These are phyloP conservation scores for Corynascus novoguineensis DNA, from an alignment of 495 filamentous ascomycete genomes.

Conservation along the genomic window DNA sequence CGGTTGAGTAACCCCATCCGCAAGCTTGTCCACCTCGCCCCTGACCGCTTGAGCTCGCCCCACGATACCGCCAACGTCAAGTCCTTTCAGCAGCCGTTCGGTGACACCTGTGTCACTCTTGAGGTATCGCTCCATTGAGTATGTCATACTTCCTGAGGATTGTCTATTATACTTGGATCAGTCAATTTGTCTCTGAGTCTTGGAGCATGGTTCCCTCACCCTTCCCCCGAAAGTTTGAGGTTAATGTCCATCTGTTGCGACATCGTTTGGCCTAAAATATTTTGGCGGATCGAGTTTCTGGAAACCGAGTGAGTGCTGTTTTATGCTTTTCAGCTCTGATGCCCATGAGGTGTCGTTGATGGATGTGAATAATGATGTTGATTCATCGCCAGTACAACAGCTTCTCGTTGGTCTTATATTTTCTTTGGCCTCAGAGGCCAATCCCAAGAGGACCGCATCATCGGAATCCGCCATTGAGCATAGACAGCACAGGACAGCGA, in stretches of 20 bases:
- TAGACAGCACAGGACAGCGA: neutral
- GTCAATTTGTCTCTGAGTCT: neutral
- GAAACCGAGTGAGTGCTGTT: neutral
- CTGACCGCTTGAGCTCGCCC: slow-evolving; percentile 7
- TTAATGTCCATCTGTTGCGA: neutral
- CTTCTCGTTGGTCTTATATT: neutral
- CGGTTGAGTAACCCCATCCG: neutral
- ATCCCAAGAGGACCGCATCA: neutral
- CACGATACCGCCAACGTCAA: neutral
- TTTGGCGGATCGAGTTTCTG: neutral
- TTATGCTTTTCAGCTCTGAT: neutral
- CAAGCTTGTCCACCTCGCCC: slow-evolving; percentile 11
- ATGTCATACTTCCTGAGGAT: slow-evolving; percentile 5
- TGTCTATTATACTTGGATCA: neutral
- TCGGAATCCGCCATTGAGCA: slow-evolving; percentile 10
- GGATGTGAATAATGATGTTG: neutral
- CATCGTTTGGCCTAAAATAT: neutral
- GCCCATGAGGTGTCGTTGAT: neutral
- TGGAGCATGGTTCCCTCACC: slow-evolving; percentile 8
- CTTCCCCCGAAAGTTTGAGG: slow-evolving; percentile 18
- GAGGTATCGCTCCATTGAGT: slow-evolving; percentile 19
- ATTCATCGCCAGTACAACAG: neutral
- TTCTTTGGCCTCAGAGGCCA: neutral
- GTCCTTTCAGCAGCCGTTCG: slow-evolving; percentile 19
- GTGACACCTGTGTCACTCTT: slow-evolving; percentile 9